These are phyloP conservation scores for Fraxinus velutina DNA, from an alignment of 305 asterid species.

Conservation along the genomic window DNA sequence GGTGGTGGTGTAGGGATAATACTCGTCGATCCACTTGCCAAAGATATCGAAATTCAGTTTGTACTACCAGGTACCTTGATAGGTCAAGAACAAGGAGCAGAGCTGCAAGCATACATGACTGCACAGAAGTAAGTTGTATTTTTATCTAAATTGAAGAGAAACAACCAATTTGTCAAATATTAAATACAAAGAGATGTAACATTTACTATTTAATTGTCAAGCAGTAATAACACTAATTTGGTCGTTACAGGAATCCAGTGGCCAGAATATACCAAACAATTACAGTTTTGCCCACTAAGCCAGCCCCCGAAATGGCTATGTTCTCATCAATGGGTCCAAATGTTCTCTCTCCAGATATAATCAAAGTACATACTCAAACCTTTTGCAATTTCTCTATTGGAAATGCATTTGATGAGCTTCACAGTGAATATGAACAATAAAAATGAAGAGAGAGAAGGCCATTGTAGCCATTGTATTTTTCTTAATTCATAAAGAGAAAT, in stretches of 20 bases:
- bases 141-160: conserved; percentile 7
- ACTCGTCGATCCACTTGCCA: conserved; percentile 37
- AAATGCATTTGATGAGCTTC: not conserved
- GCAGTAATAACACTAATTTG: not conserved
- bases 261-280: conserved; percentile 45
- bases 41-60: conserved; percentile 38
- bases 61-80: conserved; percentile 39
- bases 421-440: not conserved
- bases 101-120: conserved; percentile 41
- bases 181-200: conserved; percentile 10
- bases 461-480: not conserved
- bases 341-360: conserved; percentile 42
- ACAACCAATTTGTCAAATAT: not conserved
- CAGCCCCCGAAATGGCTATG: conserved; percentile 50
- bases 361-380: conserved; percentile 36
- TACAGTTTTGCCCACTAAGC: conserved; percentile 33
- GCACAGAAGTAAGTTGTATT: conserved; percentile 35
- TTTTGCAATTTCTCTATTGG: not conserved
- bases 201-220: not conserved
- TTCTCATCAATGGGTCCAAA: conserved; percentile 61
- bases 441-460: not conserved
- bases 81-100: conserved; percentile 36
- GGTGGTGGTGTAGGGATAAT: conserved; percentile 52
- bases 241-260: conserved; percentile 42
- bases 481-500: not conserved